phyloP scores from a whole-genome alignment of 768 basidiomycete species.

The Daedaleopsis sinensis region DNA sequence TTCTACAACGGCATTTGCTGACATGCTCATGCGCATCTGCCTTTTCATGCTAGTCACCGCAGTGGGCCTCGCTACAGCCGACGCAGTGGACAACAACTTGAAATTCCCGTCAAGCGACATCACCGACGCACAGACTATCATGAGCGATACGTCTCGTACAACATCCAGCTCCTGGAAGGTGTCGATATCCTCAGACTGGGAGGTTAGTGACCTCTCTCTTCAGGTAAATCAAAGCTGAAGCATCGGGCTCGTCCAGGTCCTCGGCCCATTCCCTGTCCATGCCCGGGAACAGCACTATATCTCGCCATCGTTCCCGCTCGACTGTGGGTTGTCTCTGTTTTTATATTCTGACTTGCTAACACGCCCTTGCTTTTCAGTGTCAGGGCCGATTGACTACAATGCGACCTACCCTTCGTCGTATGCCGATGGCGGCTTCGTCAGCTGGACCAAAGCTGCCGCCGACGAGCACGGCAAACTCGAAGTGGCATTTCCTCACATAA shows the following conservation, averaged over 20 bases:
- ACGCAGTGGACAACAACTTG: background rate
- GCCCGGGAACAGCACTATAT: conserved; percentile 83
- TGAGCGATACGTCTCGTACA: background rate
- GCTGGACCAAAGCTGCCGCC: conserved; percentile 54
- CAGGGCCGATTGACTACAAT: conserved; percentile 50
- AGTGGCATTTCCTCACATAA: conserved; percentile 67
- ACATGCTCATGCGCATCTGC: too few species aligned
- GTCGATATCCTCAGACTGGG: conserved; percentile 28
- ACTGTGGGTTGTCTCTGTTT: conserved; percentile 47
- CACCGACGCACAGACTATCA: background rate
- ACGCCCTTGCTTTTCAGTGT: conserved; percentile 41
- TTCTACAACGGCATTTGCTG: too few species aligned
- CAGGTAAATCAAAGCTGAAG: too few species aligned
- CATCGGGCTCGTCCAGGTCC: conserved; percentile 53
- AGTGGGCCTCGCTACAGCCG: too few species aligned
- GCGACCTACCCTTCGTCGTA: conserved; percentile 67
- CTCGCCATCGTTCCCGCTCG: conserved; percentile 75
- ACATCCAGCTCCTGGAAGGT: conserved; percentile 20
- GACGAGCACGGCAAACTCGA: conserved; percentile 49
- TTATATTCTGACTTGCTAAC: conserved; percentile 1
- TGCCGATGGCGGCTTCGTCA: conserved; percentile 61
- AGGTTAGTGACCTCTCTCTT: conserved; percentile 21
- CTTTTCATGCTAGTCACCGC: too few species aligned
- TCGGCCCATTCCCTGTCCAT: conserved; percentile 85
- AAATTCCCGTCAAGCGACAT: background rate